Evolutionary conservation across 805 yeast genomes (phyloP).

Genomic region (Novakomyces olei): DNA sequence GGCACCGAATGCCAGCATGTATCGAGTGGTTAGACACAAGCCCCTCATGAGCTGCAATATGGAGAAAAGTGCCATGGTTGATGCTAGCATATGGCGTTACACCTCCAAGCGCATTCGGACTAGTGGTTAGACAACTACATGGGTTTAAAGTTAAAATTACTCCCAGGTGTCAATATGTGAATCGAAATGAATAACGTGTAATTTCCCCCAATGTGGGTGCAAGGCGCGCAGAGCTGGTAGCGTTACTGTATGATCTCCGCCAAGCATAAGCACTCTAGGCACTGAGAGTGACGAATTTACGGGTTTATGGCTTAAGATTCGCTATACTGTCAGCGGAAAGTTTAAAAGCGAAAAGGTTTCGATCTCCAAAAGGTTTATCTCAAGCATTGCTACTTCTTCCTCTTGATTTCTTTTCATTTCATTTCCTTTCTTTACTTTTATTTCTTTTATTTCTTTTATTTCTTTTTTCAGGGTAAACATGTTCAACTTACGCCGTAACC

Average conservation of each 20-base stretch:
- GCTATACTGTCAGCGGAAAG: no score
- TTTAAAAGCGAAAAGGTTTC: no score
- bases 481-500: no score
- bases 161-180: background rate
- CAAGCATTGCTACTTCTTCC: no score
- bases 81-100: constrained; percentile 60
- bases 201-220: constrained; percentile 35
- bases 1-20: constrained; percentile 59
- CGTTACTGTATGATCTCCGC: constrained; percentile 66
- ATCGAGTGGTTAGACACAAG: constrained; percentile 34
- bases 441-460: no score
- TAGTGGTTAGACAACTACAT: no score
- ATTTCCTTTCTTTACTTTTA: no score
- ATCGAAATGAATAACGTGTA: constrained; percentile 55
- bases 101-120: constrained; percentile 12
- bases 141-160: no score
- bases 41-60: constrained; percentile 59
- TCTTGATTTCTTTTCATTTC: no score
- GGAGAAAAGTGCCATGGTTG: constrained; percentile 71
- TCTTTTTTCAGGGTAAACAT: no score
- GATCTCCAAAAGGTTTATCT: no score
- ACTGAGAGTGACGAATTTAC: constrained; percentile 11
- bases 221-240: constrained; percentile 52
- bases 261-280: constrained; percentile 49
- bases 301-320: background rate